These are phyloP conservation scores for Penicillium crustosum DNA, from an alignment of 2,329 filamentous ascomycete genomes.

Conservation along the genomic window DNA sequence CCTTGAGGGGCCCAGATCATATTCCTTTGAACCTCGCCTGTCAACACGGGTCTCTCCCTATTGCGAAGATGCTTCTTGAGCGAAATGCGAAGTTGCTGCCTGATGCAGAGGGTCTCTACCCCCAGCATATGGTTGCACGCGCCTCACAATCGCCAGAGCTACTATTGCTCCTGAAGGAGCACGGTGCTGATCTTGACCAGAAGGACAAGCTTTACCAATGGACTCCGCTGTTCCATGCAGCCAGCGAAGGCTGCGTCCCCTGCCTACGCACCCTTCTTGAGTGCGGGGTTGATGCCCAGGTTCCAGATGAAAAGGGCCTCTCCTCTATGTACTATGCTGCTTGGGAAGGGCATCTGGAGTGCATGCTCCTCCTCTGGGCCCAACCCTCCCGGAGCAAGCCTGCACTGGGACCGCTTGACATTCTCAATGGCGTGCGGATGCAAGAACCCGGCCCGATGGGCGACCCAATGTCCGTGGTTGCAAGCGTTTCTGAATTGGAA, in stretches of 20 bases:
- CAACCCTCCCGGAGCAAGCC: slow-evolving; percentile 27
- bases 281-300: slow-evolving; percentile 73
- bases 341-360: slow-evolving; percentile 94
- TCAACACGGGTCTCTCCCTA: slow-evolving; percentile 82
- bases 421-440: slow-evolving; percentile 36
- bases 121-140: slow-evolving; percentile 92
- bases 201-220: slow-evolving; percentile 95
- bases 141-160: slow-evolving; percentile 80
- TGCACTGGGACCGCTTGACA: slow-evolving; percentile 34
- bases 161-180: slow-evolving; percentile 74
- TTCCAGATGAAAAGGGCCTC: slow-evolving; percentile 86
- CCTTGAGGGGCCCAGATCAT: slow-evolving; percentile 69
- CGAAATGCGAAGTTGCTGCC: slow-evolving; percentile 80
- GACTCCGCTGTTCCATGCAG: slow-evolving; percentile 94
- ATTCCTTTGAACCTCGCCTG: slow-evolving; percentile 93
- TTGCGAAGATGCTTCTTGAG: slow-evolving; percentile 80
- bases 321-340: slow-evolving; percentile 98
- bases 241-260: slow-evolving; percentile 90
- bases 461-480: slow-evolving; percentile 29
- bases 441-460: slow-evolving; percentile 29
- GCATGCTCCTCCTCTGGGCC: slow-evolving; percentile 78
- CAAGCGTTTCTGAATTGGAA: slow-evolving; percentile 61
- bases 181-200: slow-evolving; percentile 87
- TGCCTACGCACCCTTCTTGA: slow-evolving; percentile 81
- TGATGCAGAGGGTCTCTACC: slow-evolving; percentile 92